Conservation (phyloP, 495 filamentous ascomycete species). For the Bathelium albidoporum region DNA sequence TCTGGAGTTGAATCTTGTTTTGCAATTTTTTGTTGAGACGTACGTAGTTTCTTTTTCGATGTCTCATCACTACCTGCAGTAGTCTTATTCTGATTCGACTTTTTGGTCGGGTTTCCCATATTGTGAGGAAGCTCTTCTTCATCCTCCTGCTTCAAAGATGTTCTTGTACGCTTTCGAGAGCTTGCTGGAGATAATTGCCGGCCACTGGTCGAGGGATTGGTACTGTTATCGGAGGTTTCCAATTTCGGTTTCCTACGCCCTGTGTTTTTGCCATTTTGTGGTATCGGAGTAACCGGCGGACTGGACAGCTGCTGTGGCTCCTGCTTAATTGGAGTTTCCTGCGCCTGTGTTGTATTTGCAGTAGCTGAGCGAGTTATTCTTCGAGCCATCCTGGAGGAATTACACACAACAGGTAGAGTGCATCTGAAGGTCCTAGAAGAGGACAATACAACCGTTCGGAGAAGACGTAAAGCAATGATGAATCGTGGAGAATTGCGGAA, state of each 20-base stretch:
- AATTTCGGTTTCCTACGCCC: conserved; percentile 2
- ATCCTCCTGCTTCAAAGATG: conserved; percentile 16
- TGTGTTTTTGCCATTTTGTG: conserved; percentile 8
- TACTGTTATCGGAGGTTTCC: neutral
- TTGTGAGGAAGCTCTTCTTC: conserved; percentile 31
- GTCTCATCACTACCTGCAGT: conserved; percentile 6
- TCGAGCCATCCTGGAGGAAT: conserved; percentile 12
- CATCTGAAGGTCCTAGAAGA: neutral
- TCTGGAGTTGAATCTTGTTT: neutral
- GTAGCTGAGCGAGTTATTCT: conserved; percentile 16
- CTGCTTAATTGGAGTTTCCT: neutral
- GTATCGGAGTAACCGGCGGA: conserved; percentile 22
- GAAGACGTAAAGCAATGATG: neutral
- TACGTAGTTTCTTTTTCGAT: conserved; percentile 14
- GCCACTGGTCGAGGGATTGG: neutral
- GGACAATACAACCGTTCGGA: neutral
- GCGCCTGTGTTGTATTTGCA: conserved; percentile 10
- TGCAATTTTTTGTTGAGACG: neutral
- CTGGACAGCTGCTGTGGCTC: conserved; percentile 28
- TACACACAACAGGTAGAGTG: neutral
- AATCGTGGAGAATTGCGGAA: neutral
- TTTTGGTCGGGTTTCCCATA: conserved; percentile 16
- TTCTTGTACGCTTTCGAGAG: conserved; percentile 23
- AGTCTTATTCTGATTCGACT: conserved; percentile 7
- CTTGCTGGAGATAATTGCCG: conserved; percentile 12